phyloP scores from a whole-genome alignment of 306 rosid genomes.

The Dalbergia cochinchinensis region DNA sequence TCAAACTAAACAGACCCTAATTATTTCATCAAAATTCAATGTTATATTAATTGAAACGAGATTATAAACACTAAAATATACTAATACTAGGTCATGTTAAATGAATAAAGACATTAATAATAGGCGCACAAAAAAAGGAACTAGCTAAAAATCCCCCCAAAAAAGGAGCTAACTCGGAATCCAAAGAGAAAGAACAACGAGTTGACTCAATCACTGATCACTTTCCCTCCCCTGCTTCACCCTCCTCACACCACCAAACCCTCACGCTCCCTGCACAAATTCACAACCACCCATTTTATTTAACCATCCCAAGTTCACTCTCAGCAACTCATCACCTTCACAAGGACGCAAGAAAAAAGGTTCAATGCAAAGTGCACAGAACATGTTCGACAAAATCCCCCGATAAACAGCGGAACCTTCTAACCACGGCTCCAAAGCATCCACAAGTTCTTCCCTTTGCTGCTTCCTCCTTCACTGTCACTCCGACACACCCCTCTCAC shows the following conservation, averaged over 20 bases:
- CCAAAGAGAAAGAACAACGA: conserved; percentile 27
- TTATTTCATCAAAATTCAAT: not conserved
- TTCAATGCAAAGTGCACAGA: not conserved
- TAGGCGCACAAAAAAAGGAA: not conserved
- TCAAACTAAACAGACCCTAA: no score
- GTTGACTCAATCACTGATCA: conserved; percentile 44
- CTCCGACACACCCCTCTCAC: conserved; percentile 51
- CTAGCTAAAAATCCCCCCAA: not conserved
- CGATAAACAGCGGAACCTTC: not conserved
- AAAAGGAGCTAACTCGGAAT: conserved; percentile 44
- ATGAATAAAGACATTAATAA: not conserved
- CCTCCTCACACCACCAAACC: conserved; percentile 9
- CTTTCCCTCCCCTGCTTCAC: conserved; percentile 21
- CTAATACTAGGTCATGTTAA: no score
- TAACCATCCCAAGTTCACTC: conserved; percentile 26
- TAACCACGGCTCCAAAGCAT: conserved; percentile 34
- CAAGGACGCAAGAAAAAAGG: not conserved
- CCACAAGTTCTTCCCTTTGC: conserved; percentile 24
- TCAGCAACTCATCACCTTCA: not conserved
- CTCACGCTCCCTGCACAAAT: conserved; percentile 12
- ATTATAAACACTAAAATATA: no score
- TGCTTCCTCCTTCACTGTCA: conserved; percentile 27
- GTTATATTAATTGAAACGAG: not conserved
- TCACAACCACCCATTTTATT: conserved; percentile 27
- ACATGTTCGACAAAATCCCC: conserved; percentile 41